Evolutionary conservation across 305 asterid species (phyloP).

Genomic region (Fraxinus greggii): DNA sequence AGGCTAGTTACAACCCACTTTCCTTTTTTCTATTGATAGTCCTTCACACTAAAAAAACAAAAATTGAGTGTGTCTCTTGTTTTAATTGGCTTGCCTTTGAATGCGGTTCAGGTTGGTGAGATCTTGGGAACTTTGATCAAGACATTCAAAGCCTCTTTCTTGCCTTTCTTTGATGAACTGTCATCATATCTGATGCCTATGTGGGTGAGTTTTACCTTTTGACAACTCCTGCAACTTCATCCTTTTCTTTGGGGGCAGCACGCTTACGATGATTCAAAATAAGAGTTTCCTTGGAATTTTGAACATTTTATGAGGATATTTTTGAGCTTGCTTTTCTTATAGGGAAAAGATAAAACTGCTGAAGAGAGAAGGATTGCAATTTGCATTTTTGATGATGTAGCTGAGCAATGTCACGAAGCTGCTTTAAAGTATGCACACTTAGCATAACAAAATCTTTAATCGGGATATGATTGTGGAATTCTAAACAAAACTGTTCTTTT

Average conservation of each 20-base stretch:
- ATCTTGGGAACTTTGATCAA: constrained; percentile 76
- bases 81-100: neutral
- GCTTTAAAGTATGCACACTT: constrained; percentile 64
- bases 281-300: neutral
- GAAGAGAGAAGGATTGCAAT: constrained; percentile 97
- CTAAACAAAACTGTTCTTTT: constrained; percentile 8
- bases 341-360: constrained; percentile 89
- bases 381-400: constrained; percentile 96
- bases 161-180: constrained; percentile 81
- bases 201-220: constrained; percentile 67
- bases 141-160: constrained; percentile 72
- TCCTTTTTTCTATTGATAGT: neutral
- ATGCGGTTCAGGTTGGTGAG: constrained; percentile 66
- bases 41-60: neutral
- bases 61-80: neutral
- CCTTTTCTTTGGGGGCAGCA: neutral
- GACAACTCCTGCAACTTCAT: constrained; percentile 1
- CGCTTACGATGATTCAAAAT: neutral
- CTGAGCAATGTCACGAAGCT: constrained; percentile 87
- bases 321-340: constrained; percentile 18
- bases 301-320: constrained; percentile 1
- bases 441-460: neutral
- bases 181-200: constrained; percentile 82
- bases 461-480: constrained; percentile 10
- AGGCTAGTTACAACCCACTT: neutral